phyloP scores from a whole-genome alignment of 176 grass and related monocot genomes.

The Poa pratensis region DNA sequence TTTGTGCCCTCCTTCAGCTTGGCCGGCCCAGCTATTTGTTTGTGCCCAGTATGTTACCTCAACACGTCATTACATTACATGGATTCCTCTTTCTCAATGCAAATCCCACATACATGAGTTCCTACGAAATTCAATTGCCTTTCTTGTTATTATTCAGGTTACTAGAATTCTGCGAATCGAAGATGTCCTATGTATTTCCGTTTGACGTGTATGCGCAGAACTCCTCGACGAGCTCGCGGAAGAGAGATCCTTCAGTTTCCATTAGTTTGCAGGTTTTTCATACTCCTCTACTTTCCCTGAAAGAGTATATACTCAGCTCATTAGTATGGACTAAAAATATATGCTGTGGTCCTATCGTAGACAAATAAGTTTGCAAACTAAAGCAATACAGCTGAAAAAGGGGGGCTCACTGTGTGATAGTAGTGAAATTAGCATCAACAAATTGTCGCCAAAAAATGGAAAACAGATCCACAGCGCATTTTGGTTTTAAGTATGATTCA shows the following conservation, averaged over 20 bases:
- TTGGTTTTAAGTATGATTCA: background rate
- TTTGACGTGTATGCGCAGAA: constrained; percentile 70
- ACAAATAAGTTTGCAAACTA: background rate
- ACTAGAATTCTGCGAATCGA: background rate
- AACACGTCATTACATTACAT: background rate
- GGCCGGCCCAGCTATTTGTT: too few relatives aligned
- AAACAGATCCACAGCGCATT: background rate
- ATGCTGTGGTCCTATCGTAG: background rate
- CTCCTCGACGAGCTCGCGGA: constrained; percentile 65
- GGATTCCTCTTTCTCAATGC: background rate
- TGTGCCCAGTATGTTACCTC: background rate
- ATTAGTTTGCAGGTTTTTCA: constrained; percentile 75
- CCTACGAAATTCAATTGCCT: background rate
- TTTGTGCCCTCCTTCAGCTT: too few relatives aligned
- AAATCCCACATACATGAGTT: background rate
- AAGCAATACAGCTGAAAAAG: background rate
- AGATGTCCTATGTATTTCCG: constrained; percentile 29
- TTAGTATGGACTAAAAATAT: constrained; percentile 10
- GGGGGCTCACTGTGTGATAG: background rate
- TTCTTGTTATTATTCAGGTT: background rate
- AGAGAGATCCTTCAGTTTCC: constrained; percentile 74
- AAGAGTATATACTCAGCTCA: background rate
- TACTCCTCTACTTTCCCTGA: constrained; percentile 75
- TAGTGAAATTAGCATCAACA: background rate
- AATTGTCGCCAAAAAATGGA: background rate